phyloP scores from a whole-genome alignment of 768 basidiomycete genomes.

The Gymnopilus junonius region DNA sequence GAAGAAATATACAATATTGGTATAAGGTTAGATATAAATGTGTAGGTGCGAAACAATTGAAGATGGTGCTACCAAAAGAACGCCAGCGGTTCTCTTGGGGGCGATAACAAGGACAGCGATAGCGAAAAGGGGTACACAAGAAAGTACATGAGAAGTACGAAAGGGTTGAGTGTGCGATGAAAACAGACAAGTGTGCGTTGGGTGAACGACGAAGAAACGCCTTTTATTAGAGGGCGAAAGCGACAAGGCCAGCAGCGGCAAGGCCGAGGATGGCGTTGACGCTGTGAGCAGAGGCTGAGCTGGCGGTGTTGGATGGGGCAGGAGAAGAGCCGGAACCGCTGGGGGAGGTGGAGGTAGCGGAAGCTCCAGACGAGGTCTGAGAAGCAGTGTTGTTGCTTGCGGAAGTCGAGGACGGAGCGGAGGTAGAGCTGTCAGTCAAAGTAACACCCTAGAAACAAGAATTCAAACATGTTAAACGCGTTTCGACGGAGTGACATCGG shows the following conservation, averaged over 20 bases:
- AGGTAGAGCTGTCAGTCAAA: slow-evolving; percentile 33
- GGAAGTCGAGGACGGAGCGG: slow-evolving; percentile 20
- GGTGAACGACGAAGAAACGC: not conserved
- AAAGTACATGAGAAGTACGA: not conserved
- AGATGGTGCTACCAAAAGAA: not conserved
- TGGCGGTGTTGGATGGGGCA: slow-evolving; percentile 21
- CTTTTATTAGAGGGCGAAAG: slow-evolving; percentile 45
- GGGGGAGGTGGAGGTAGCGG: slow-evolving; percentile 14
- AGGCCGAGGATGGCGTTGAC: slow-evolving; percentile 43
- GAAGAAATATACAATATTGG: slow-evolving; percentile 1
- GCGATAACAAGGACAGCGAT: not conserved
- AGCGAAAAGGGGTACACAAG: not conserved
- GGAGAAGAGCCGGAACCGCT: not conserved
- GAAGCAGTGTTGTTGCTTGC: slow-evolving; percentile 14
- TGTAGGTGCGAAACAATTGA: not conserved
- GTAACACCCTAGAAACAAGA: slow-evolving; percentile 49
- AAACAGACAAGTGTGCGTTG: not conserved
- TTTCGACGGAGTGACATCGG: not conserved
- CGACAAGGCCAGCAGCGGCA: slow-evolving; percentile 47
- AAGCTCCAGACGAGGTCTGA: slow-evolving; percentile 16
- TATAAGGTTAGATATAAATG: not conserved
- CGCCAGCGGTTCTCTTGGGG: slow-evolving; percentile 3
- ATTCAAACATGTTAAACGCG: not conserved
- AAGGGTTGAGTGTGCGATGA: not conserved
- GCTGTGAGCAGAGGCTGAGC: slow-evolving; percentile 26